phyloP scores from a whole-genome alignment of 768 basidiomycete genomes.

The Collybiopsis luxurians region DNA sequence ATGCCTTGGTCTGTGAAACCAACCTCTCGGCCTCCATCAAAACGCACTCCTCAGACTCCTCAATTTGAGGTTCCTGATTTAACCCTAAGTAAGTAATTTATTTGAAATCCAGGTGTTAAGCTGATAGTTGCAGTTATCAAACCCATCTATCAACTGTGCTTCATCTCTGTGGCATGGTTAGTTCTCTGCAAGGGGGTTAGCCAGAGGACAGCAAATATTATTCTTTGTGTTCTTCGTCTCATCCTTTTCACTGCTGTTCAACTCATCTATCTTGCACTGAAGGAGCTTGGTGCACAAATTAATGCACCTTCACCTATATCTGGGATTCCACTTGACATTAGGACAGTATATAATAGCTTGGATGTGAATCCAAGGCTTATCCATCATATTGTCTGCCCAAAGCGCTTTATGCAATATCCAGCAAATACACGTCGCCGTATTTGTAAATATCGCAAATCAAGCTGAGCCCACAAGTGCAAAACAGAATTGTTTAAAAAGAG shows the following conservation, averaged over 20 bases:
- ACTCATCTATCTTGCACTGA: constrained; percentile 3
- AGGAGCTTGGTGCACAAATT: background rate
- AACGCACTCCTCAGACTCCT: no score
- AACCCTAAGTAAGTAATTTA: no score
- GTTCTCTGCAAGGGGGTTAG: constrained; percentile 1
- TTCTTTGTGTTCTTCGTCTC: constrained; percentile 7
- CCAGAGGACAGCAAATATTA: background rate
- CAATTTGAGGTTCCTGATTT: no score
- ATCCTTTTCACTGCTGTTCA: constrained; percentile 1
- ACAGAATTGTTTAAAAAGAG: constrained; percentile 16
- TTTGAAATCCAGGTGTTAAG: no score
- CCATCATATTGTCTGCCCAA: constrained; percentile 7
- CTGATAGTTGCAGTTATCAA: background rate
- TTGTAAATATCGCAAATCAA: constrained; percentile 17
- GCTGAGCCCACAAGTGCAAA: constrained; percentile 15
- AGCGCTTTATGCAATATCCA: constrained; percentile 19
- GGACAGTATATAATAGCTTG: background rate
- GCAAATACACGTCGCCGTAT: constrained; percentile 9
- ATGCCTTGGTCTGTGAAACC: no score
- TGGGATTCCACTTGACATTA: constrained; percentile 5
- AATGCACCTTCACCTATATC: background rate
- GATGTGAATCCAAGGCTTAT: constrained; percentile 6
- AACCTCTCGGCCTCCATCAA: no score
- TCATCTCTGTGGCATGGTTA: constrained; percentile 9
- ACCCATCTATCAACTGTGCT: constrained; percentile 7